Evolutionary conservation across 208 protist species (phyloP), one percentile per base, ranked within the genome.

Genomic region (Acanthamoeba castellanii): DNA sequence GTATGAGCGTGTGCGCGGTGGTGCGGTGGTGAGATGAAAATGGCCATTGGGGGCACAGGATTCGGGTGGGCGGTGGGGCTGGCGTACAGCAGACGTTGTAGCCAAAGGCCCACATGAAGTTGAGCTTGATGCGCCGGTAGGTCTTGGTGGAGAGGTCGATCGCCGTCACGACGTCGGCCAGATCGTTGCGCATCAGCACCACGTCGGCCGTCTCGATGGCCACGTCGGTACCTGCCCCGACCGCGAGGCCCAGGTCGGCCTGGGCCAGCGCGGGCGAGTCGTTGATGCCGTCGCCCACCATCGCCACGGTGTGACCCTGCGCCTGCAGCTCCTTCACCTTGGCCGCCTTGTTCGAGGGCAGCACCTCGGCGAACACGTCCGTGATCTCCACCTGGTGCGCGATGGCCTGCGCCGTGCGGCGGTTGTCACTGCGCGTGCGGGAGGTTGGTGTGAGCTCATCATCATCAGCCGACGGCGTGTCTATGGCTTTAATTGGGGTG

Each of bases 221-320:
- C 68, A 76, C 68, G 37, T 87, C 98, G 14, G 97, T 98, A 18
- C 98, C 98, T 8, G 97, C 88, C 25, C 98, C 98, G 66, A 99
- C 96, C 0, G 98, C 98, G 81, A 99, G 97, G 85, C 98, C 98
- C 20, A 98, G 95, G 93, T 99, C 98, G 1, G 98, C 97, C 55
- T 96, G 87, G 13, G 97, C 97, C 45, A 99, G 95, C 7, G 97
- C 96, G 4, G 97, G 97, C 16, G 97, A 95, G 88, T 98, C 98
- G 91, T 98, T 98, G 42, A 98, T 98, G 34, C 98, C 98, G 94
- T 98, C 98, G 34, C 98, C 98, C 25, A 76, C 68, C 68, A 76
- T 76, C n/a, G 68, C 68, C 68, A 76, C 68, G 8, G 34, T 45
- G 34, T 6, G n/a, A 16, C 68, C 68, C 64, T 70, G 3, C 64